Percentiles rank a stretch among this genome's conserved stretches.
Conservation (phyloP, 2,329 filamentous ascomycete genomes). For the Beauveria sp. region DNA sequence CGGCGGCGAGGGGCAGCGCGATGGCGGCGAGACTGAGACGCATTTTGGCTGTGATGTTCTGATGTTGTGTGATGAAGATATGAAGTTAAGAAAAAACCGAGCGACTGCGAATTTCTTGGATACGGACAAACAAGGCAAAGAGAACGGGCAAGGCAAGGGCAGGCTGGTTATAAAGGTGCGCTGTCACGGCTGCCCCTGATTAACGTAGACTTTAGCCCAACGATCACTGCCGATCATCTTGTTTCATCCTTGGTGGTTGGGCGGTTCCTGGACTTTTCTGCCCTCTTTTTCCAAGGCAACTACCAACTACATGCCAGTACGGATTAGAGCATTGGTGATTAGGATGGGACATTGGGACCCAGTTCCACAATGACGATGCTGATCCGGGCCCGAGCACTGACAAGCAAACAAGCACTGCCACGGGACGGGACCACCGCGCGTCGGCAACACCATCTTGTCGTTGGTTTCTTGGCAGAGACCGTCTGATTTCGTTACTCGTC, state of each 20-base stretch:
- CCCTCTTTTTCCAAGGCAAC: slow-evolving; percentile 1
- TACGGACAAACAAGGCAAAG: background rate
- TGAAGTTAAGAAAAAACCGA: background rate
- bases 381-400: background rate
- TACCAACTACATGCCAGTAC: background rate
- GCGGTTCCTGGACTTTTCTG: background rate
- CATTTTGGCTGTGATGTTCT: background rate
- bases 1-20: slow-evolving; percentile 10
- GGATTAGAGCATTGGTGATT: background rate
- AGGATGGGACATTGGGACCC: background rate
- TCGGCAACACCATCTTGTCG: background rate
- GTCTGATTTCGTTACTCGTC: no score
- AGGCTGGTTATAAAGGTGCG: background rate
- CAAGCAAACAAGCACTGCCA: slow-evolving; percentile 8
- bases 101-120: background rate
- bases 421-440: background rate
- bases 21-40: background rate
- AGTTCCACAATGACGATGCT: background rate
- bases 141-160: background rate
- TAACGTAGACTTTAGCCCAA: background rate
- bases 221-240: slow-evolving; percentile 10
- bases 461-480: no score
- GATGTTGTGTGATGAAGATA: background rate
- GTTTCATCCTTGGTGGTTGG: slow-evolving; percentile 8
- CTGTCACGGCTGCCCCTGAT: background rate